Evolutionary conservation across 345 rosid species (phyloP), one percentile per base, ranked within the genome.

Genomic region (Gossypium mustelinum): DNA sequence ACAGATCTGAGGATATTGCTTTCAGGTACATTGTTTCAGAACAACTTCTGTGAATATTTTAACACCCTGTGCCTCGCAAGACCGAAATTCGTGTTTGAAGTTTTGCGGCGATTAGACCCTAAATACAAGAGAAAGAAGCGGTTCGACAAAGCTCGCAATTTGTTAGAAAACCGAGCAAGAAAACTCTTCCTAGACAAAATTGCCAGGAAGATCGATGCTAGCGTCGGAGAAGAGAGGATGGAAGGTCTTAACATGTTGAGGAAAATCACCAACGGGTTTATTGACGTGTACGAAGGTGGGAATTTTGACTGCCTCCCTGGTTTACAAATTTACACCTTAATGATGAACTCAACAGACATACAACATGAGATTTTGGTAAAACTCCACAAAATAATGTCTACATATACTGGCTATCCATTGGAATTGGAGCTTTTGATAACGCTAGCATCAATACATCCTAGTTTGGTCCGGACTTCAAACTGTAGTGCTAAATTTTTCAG

Each of bases 21-120:
- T 50, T 94, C 97, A 0, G 98, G 97, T 43, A 92, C 98, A 8
- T 76, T 94, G 77, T 94, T 94, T 83, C 98, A 94, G 87, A 94
- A 94, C 84, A 94, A 94, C 81, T 94, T 94, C 84, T 88, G 93
- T 61, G 98, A 94, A 77, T 94, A 94, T 81, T 94, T 92, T 80
- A 94, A 94, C 80, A 94, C 98, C 34, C 86, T 94, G 51, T 90
- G 92, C 79, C 81, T 94, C 73, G 97, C 98, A 16, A 89, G 98
- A 73, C 98, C 98, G 0, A 87, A 87, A 82, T 92, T 94, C 67
- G 77, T 89, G 7, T 72, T 80, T 63, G 98, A 90, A 84, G 94
- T 94, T 43, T 75, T 90, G 80, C 84, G 48, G 83, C 85, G 59
- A 70, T 75, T 90, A 70, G 97, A 94, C 78, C 86, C 88, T 16